phyloP scores from a whole-genome alignment of 208 protist genomes.

The Leishmania tarentolae region DNA sequence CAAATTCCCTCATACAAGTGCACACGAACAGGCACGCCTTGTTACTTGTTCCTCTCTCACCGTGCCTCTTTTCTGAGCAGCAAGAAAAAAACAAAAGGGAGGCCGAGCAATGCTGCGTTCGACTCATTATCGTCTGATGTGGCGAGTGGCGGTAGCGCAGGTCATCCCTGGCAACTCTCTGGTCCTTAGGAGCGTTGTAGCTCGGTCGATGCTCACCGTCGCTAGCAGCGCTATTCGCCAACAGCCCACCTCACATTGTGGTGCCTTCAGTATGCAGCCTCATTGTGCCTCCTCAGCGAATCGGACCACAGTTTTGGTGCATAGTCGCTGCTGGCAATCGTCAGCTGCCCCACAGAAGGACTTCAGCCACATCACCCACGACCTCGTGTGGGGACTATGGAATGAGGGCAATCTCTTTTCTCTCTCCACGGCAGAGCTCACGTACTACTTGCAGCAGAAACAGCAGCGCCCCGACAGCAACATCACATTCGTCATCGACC shows the following conservation, averaged over 20 bases:
- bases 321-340: slow-evolving; percentile 21
- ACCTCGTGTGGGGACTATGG: slow-evolving; percentile 90
- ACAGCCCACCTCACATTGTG: not conserved
- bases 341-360: slow-evolving; percentile 10
- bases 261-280: not conserved
- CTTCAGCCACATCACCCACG: slow-evolving; percentile 75
- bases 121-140: not conserved
- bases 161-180: not conserved
- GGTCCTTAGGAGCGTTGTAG: not conserved
- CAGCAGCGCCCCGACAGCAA: slow-evolving; percentile 28
- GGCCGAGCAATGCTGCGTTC: not conserved
- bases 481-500: slow-evolving; percentile 20
- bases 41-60: not conserved
- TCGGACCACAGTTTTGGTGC: not conserved
- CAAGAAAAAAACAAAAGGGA: not conserved
- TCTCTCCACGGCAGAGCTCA: slow-evolving; percentile 79
- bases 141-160: not conserved
- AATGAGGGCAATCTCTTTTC: slow-evolving; percentile 94
- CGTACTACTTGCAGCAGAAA: slow-evolving; percentile 69
- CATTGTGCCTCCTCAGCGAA: not conserved
- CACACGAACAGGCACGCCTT: not conserved
- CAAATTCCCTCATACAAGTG: not conserved
- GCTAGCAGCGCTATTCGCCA: not conserved
- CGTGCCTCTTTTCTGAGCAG: not conserved
- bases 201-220: not conserved